Percentiles rank a stretch among this genome's conserved stretches.
Evolutionary conservation across 1,139 yeast genomes (phyloP).

Genomic region (Suhomyces bokatorum): DNA sequence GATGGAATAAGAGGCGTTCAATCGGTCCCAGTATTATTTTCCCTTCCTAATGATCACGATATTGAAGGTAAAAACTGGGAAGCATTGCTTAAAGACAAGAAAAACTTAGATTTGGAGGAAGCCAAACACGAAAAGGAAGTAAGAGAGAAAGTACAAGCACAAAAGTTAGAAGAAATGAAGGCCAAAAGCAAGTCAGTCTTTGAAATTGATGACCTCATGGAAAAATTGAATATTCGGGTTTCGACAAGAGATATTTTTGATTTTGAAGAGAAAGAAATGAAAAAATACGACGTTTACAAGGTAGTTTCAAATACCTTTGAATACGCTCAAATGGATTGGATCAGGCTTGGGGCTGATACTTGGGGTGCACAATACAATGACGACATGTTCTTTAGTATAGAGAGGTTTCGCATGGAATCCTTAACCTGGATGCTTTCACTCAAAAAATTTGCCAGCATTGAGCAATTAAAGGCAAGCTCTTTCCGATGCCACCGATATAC

Average conservation of each 20-base stretch:
- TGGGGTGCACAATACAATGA: conserved; percentile 33
- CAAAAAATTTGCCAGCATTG: conserved; percentile 16
- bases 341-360: conserved; percentile 29
- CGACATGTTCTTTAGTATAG: conserved; percentile 22
- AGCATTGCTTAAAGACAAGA: conserved; percentile 30
- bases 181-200: conserved; percentile 13
- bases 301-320: conserved; percentile 19
- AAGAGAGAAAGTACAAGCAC: conserved; percentile 18
- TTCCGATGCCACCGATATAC: conserved; percentile 5
- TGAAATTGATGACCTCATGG: conserved; percentile 19
- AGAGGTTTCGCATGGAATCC: neutral
- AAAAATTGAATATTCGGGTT: conserved; percentile 22
- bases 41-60: conserved; percentile 31
- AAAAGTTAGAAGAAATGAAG: conserved; percentile 16
- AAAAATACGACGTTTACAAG: conserved; percentile 15
- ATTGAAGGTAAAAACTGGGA: conserved; percentile 30
- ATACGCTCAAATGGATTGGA: conserved; percentile 25
- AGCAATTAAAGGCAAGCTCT: conserved; percentile 9
- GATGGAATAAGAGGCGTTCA: conserved; percentile 58
- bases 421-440: conserved; percentile 20
- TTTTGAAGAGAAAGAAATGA: conserved; percentile 18
- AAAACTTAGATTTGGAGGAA: conserved; percentile 17
- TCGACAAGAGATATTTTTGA: conserved; percentile 37
- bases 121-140: conserved; percentile 16
- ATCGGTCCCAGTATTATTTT: conserved; percentile 62